Conservation (phyloP, 108 stramenopile genomes). For the Fistulifera solaris region DNA sequence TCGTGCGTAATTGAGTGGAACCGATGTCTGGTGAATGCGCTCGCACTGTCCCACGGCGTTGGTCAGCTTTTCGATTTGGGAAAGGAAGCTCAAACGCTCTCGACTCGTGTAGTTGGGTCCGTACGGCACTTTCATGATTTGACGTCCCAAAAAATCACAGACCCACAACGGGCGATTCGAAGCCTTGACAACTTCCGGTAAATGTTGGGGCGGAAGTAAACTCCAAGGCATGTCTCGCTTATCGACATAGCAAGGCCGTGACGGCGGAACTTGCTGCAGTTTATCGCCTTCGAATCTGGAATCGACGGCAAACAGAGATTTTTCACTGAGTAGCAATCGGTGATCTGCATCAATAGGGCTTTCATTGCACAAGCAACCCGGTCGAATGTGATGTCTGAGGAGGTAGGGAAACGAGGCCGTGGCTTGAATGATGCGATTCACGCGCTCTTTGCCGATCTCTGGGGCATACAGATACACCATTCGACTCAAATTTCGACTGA, state of each 20-base stretch:
- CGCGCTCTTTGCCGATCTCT: slow-evolving; percentile 41
- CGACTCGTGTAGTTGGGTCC: slow-evolving; percentile 39
- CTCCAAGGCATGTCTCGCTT: slow-evolving; percentile 50
- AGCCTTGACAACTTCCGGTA: slow-evolving; percentile 30
- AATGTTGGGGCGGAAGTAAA: slow-evolving; percentile 22
- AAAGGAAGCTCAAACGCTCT: slow-evolving; percentile 57
- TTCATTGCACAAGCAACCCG: slow-evolving; percentile 33
- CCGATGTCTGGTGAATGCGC: slow-evolving; percentile 84
- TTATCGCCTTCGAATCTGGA: slow-evolving; percentile 19
- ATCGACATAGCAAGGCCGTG: slow-evolving; percentile 46
- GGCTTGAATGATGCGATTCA: slow-evolving; percentile 33
- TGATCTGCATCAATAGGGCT: slow-evolving; percentile 5
- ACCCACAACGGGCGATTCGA: slow-evolving; percentile 67
- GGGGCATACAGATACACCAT: slow-evolving; percentile 54
- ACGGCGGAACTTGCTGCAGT: not conserved
- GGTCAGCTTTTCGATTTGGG: slow-evolving; percentile 45
- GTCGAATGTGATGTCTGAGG: slow-evolving; percentile 59
- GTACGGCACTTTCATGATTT: slow-evolving; percentile 36
- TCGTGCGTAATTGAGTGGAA: slow-evolving; percentile 83
- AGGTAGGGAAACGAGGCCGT: slow-evolving; percentile 68
- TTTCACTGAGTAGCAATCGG: slow-evolving; percentile 8
- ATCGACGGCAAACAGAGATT: slow-evolving; percentile 4
- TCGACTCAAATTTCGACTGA: slow-evolving; percentile 62
- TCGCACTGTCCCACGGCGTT: slow-evolving; percentile 73
- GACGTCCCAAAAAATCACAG: slow-evolving; percentile 45